A percentile compares a stretch with the other conserved stretches of the same genome.
Evolutionary conservation across 2,329 filamentous ascomycete species (phyloP).

Genomic region (Cercospora citrullina): DNA sequence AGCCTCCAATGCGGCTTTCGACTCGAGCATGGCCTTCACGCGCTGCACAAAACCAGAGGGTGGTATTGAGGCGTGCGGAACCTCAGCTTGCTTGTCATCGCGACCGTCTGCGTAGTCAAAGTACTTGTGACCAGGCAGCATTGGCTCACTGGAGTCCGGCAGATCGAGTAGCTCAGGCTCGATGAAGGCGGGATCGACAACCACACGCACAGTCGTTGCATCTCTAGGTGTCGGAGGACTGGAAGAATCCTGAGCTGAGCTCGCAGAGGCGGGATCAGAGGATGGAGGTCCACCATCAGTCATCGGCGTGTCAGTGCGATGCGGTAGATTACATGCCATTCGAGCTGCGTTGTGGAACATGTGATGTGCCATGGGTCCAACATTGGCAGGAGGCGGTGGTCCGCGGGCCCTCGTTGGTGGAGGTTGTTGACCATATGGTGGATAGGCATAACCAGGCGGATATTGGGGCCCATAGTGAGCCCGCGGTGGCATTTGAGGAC

Average conservation of each 20-base stretch:
- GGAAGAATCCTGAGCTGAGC: conserved; percentile 41
- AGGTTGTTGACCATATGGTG: conserved; percentile 26
- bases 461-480: conserved; percentile 25
- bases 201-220: conserved; percentile 39
- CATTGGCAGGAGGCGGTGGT: conserved; percentile 26
- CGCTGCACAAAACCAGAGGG: conserved; percentile 44
- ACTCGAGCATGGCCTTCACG: conserved; percentile 48
- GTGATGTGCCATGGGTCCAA: conserved; percentile 34
- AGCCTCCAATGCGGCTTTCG: conserved; percentile 37
- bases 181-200: conserved; percentile 39
- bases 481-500: conserved; percentile 15
- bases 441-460: conserved; percentile 28
- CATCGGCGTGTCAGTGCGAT: conserved; percentile 39
- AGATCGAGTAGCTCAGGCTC: conserved; percentile 38
- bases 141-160: conserved; percentile 40
- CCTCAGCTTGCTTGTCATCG: conserved; percentile 39
- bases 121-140: conserved; percentile 37
- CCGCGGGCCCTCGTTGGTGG: conserved; percentile 30
- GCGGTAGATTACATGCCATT: conserved; percentile 36
- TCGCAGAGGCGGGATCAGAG: conserved; percentile 46
- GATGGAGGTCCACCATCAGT: conserved; percentile 45
- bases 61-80: conserved; percentile 36
- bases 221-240: conserved; percentile 46
- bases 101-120: conserved; percentile 39
- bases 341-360: conserved; percentile 40